Evolutionary conservation across 768 basidiomycete genomes (phyloP).

Genomic region (Phylloporus sp.): DNA sequence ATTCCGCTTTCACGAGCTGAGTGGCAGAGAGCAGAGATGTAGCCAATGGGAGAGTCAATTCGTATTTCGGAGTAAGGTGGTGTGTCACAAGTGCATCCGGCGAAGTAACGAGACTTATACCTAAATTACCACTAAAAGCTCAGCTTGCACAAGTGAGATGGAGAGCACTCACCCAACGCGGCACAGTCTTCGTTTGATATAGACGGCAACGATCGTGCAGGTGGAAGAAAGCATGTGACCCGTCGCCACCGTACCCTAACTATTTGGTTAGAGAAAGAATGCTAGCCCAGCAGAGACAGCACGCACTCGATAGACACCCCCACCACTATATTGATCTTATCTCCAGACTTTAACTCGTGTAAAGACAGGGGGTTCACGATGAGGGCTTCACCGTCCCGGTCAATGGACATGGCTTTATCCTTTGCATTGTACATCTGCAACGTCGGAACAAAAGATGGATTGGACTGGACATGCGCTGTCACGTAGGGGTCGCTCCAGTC

Average conservation of each 20-base stretch:
- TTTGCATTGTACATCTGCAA: slow-evolving; percentile 47
- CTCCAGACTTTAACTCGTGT: slow-evolving; percentile 50
- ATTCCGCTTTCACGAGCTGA: slow-evolving; percentile 61
- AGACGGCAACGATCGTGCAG: slow-evolving; percentile 33
- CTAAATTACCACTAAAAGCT: slow-evolving; percentile 21
- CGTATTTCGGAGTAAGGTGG: slow-evolving; percentile 53
- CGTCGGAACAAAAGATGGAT: slow-evolving; percentile 46
- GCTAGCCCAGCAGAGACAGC: not conserved
- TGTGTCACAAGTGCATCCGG: slow-evolving; percentile 53
- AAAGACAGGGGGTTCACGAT: slow-evolving; percentile 37
- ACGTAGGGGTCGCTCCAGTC: not conserved
- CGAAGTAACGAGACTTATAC: slow-evolving; percentile 51
- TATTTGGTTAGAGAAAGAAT: slow-evolving; percentile 1
- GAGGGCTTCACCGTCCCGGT: slow-evolving; percentile 32
- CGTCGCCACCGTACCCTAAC: slow-evolving; percentile 49
- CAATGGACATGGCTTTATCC: slow-evolving; percentile 43
- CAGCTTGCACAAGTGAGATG: not conserved
- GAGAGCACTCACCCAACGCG: slow-evolving; percentile 46
- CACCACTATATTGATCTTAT: slow-evolving; percentile 44
- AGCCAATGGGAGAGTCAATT: slow-evolving; percentile 47
- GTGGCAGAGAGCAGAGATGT: slow-evolving; percentile 57
- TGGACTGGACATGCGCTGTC: slow-evolving; percentile 34
- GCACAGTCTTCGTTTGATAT: slow-evolving; percentile 44
- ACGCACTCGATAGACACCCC: slow-evolving; percentile 46
- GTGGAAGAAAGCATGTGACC: slow-evolving; percentile 46